Evolutionary conservation across 176 grass and related monocot species (phyloP), one percentile per base, ranked within the genome.

Genomic region (Stipa capillata): DNA sequence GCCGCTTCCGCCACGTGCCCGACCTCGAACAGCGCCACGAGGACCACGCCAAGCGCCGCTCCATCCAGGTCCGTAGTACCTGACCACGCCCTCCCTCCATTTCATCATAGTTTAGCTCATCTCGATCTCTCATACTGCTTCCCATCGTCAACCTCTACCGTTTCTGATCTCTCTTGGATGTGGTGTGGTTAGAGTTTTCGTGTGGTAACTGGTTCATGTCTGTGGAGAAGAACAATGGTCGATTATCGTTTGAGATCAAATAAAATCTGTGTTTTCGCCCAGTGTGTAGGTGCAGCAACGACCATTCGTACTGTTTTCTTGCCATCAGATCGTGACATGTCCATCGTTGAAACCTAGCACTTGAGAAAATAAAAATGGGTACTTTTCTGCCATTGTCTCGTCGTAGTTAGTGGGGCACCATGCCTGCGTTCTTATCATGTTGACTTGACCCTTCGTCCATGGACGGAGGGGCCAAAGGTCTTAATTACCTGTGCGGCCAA

Each of bases 1-100:
- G 96, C 11, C 89, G 96, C 14, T 98, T 98, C 81, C 92, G 96
- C 80, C 83, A 83, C 81, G 89, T 94, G 24, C 74, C 92, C 32
- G 85, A 98, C 77, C 83, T 98, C 73, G 92, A 94, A 15, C 55
- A 84, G 77, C 85, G 92, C 31, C 68, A 9, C 10, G 45, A 72
- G 80, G 75, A 90, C 72, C 31, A 87, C 14, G 79, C 25, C 10
- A 80, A 83, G 85, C 86, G 86, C 32, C 85, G 68, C 28, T 86
- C 89, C 65, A 37, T 83, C 39, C 96, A 94, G 84, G 96, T 94
- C 25, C 31, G 39, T 25, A 10, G 1, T 25, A 5, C 8, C 2
- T 10, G 1, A 4, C 9, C 2, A 7, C 41, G 7, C 1, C 56
- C 5, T 15, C 56, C 25, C 49, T 16, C 18, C 5, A 35, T 16